phyloP scores from a whole-genome alignment of 2,329 filamentous ascomycete genomes.

The Aureobasidium melanogenum region DNA sequence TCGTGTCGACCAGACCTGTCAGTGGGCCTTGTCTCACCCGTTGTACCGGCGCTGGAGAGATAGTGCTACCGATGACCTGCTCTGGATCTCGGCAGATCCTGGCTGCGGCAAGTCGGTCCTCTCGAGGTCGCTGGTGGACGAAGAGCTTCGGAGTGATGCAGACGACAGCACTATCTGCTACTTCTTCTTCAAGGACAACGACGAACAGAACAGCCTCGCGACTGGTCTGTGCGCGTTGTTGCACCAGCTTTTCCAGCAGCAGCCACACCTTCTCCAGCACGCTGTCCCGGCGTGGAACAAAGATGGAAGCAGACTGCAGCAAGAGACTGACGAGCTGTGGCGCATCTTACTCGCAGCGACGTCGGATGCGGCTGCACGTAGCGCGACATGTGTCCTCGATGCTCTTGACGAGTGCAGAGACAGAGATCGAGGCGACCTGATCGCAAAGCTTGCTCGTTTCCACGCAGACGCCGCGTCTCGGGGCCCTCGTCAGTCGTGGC shows the following conservation, averaged over 20 bases:
- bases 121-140: constrained; percentile 27
- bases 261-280: background rate
- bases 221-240: background rate
- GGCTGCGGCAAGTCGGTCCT: constrained; percentile 36
- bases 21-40: constrained; percentile 25
- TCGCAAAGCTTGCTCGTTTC: background rate
- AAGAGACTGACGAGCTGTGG: background rate
- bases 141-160: background rate
- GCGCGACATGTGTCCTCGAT: background rate
- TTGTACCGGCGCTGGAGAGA: constrained; percentile 22
- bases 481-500: background rate
- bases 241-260: background rate
- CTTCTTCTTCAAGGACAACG: background rate
- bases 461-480: background rate
- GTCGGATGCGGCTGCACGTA: background rate
- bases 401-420: background rate
- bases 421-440: background rate
- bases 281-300: background rate
- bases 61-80: constrained; percentile 19
- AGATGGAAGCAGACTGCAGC: background rate
- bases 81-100: constrained; percentile 34
- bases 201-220: background rate
- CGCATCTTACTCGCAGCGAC: background rate
- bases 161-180: background rate
- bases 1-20: constrained; percentile 24